Evolutionary conservation across 2,329 filamentous ascomycete species (phyloP).

Genomic region (Verruconis gallopava): DNA sequence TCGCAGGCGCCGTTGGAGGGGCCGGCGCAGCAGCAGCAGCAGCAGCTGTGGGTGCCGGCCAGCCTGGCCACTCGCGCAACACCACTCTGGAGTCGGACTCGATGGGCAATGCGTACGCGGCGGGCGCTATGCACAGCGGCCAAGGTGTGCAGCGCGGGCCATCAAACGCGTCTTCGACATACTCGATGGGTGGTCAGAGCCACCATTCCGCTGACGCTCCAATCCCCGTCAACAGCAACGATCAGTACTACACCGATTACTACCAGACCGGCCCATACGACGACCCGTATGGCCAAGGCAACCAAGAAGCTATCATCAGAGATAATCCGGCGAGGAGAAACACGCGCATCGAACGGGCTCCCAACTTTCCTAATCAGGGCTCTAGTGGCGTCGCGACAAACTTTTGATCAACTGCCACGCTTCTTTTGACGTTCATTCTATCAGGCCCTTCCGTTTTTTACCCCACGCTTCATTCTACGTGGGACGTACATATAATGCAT

Average conservation of each 20-base stretch:
- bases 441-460: too few species aligned
- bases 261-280: constrained; percentile 44
- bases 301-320: constrained; percentile 65
- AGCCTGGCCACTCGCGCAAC: constrained; percentile 19
- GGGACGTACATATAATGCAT: neutral
- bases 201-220: constrained; percentile 45
- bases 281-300: constrained; percentile 28
- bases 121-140: constrained; percentile 41
- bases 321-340: constrained; percentile 88
- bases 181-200: constrained; percentile 70
- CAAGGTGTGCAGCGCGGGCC: constrained; percentile 73
- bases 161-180: constrained; percentile 92
- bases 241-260: constrained; percentile 44
- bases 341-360: constrained; percentile 84
- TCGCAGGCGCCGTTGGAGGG: constrained; percentile 22
- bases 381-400: constrained; percentile 95
- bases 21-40: constrained; percentile 1
- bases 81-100: constrained; percentile 59
- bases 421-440: too few species aligned
- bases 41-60: neutral
- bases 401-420: too few species aligned
- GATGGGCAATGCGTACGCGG: constrained; percentile 62
- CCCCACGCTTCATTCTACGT: neutral
- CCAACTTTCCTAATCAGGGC: constrained; percentile 76
- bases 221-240: constrained; percentile 32